These are phyloP conservation scores for Martiniozyma asiatica DNA, from an alignment of 1,139 yeast species.

Conservation along the genomic window DNA sequence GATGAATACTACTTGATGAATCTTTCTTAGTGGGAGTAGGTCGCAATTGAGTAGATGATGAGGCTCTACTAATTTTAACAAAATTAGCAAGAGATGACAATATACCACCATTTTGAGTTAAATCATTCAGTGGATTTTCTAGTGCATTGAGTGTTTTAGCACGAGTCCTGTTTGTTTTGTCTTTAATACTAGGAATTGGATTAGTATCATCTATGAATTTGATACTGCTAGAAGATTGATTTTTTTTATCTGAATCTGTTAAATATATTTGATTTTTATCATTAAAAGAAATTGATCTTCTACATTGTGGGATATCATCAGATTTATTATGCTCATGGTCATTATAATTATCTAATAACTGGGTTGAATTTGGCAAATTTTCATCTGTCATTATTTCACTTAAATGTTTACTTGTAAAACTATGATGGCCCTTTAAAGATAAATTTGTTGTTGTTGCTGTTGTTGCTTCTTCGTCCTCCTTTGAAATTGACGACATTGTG, in stretches of 20 bases:
- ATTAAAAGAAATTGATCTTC: conserved; percentile 12
- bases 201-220: background rate
- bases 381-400: background rate
- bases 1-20: background rate
- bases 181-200: background rate
- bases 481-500: no score
- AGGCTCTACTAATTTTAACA: conserved; percentile 13
- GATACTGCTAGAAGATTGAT: background rate
- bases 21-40: conserved; percentile 4
- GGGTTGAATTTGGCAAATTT: no score
- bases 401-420: background rate
- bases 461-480: background rate
- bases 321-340: no score
- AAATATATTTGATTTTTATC: conserved; percentile 7
- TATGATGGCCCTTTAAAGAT: background rate
- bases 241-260: background rate
- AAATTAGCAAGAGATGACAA: conserved; percentile 19
- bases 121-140: conserved; percentile 11
- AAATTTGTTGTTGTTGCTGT: background rate
- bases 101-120: conserved; percentile 13
- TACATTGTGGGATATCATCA: no score
- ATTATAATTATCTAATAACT: no score
- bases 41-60: conserved; percentile 4
- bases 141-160: conserved; percentile 19
- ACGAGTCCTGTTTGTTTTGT: conserved; percentile 6